These are phyloP conservation scores for Ascosphaera acerosa DNA, from an alignment of 2,329 filamentous ascomycete species.

Conservation along the genomic window DNA sequence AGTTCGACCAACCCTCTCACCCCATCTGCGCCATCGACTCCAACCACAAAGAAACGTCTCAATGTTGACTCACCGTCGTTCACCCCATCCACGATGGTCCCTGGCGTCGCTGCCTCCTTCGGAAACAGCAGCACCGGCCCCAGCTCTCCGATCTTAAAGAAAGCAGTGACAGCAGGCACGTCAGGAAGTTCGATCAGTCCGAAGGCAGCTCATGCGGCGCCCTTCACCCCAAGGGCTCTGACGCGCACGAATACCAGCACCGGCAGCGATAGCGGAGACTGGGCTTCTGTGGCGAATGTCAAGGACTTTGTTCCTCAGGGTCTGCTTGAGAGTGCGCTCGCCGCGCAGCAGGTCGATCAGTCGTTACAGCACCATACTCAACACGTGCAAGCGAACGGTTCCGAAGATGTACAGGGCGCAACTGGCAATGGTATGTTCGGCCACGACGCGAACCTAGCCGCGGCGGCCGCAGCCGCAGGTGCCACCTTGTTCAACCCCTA, in stretches of 20 bases:
- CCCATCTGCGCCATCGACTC: neutral
- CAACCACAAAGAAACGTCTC: conserved; percentile 37
- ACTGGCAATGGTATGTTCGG: neutral
- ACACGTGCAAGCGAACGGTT: no score
- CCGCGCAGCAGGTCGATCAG: neutral
- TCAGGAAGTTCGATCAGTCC: conserved; percentile 37
- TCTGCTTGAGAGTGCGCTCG: conserved; percentile 12
- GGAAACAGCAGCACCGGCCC: conserved; percentile 14
- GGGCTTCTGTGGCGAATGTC: conserved; percentile 15
- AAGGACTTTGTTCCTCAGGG: conserved; percentile 29
- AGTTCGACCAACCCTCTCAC: conserved; percentile 1
- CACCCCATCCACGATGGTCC: conserved; percentile 33
- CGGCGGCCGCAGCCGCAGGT: neutral
- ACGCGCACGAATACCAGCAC: conserved; percentile 6
- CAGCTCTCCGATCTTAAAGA: neutral
- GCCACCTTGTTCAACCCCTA: conserved; percentile 37
- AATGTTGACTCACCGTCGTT: conserved; percentile 96
- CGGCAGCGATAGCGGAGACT: conserved; percentile 1
- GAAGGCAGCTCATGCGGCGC: conserved; percentile 67
- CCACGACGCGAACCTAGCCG: neutral
- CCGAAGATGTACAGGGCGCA: conserved; percentile 1
- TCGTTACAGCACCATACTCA: no score
- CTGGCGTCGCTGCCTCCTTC: conserved; percentile 16
- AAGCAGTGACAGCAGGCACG: neutral
- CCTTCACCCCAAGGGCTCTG: conserved; percentile 20